Percentiles rank a stretch among this genome's conserved stretches.
Evolutionary conservation across 495 filamentous ascomycete genomes (phyloP).

Genomic region (Tuber magnatum): DNA sequence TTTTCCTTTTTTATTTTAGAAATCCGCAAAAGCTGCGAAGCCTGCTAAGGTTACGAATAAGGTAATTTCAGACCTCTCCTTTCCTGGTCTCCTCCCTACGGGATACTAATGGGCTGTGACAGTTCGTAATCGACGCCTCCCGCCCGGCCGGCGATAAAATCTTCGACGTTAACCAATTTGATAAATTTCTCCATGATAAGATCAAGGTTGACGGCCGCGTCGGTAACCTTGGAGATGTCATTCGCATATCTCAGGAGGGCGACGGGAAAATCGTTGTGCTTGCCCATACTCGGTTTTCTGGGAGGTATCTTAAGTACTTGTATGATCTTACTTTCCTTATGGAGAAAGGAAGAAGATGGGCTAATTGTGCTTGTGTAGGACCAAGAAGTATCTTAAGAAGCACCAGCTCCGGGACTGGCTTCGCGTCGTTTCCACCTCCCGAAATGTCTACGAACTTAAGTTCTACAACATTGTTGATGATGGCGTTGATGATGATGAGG

Average conservation of each 20-base stretch:
- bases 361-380: conserved; percentile 50
- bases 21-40: conserved; percentile 54
- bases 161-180: conserved; percentile 97
- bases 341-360: neutral
- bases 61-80: conserved; percentile 44
- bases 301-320: conserved; percentile 99
- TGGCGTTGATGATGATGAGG: conserved; percentile 92
- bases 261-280: conserved; percentile 98
- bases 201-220: conserved; percentile 99
- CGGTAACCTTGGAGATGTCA: conserved; percentile 91
- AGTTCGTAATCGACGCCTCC: conserved; percentile 98
- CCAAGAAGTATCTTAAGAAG: conserved; percentile 99
- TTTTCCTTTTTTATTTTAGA: too few relatives aligned
- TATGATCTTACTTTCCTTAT: conserved; percentile 46
- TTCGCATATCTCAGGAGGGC: conserved; percentile 79
- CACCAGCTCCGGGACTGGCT: conserved; percentile 99
- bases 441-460: conserved; percentile 96
- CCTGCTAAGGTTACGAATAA: conserved; percentile 58
- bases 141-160: conserved; percentile 99
- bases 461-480: conserved; percentile 99
- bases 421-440: conserved; percentile 91
- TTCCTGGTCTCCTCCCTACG: neutral
- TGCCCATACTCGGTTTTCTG: conserved; percentile 94
- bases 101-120: conserved; percentile 24
- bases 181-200: conserved; percentile 99